phyloP scores from a whole-genome alignment of 768 basidiomycete species.

The Collybia sp. region DNA sequence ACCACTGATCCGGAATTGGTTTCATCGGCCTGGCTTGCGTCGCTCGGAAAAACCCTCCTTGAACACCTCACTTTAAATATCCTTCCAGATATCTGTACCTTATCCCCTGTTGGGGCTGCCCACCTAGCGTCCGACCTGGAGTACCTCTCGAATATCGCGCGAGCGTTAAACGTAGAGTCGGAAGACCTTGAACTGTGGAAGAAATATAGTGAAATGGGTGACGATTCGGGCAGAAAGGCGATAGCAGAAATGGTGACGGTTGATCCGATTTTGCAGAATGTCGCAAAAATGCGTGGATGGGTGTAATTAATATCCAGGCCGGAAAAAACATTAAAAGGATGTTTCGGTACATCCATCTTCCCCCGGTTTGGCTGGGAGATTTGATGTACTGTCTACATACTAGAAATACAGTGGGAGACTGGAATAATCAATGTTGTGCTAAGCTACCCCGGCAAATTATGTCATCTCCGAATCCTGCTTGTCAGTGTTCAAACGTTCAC shows the following conservation, averaged over 20 bases:
- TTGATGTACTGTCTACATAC: not conserved
- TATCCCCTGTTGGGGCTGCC: conserved; percentile 66
- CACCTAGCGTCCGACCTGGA: conserved; percentile 86
- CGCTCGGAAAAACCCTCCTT: conserved; percentile 79
- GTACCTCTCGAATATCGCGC: conserved; percentile 87
- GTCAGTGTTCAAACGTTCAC: too few relatives aligned
- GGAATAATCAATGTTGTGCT: too few relatives aligned
- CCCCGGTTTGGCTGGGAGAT: not conserved
- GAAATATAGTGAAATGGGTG: conserved; percentile 58
- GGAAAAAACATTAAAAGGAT: not conserved
- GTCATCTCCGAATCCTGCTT: too few relatives aligned
- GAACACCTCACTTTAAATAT: conserved; percentile 64
- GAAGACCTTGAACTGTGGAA: conserved; percentile 80
- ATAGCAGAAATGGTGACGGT: conserved; percentile 18
- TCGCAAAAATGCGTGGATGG: conserved; percentile 27
- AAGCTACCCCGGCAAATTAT: too few relatives aligned
- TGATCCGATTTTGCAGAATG: conserved; percentile 28
- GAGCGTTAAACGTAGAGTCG: conserved; percentile 86
- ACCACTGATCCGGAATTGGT: conserved; percentile 71
- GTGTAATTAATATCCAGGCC: conserved; percentile 6
- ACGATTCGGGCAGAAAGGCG: conserved; percentile 37
- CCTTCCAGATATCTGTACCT: conserved; percentile 63
- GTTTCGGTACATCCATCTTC: not conserved
- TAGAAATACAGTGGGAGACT: too few relatives aligned
- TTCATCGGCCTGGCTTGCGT: conserved; percentile 87